These are phyloP conservation scores for Curvularia verruculosa DNA, from an alignment of 2,329 filamentous ascomycete species.

Conservation along the genomic window DNA sequence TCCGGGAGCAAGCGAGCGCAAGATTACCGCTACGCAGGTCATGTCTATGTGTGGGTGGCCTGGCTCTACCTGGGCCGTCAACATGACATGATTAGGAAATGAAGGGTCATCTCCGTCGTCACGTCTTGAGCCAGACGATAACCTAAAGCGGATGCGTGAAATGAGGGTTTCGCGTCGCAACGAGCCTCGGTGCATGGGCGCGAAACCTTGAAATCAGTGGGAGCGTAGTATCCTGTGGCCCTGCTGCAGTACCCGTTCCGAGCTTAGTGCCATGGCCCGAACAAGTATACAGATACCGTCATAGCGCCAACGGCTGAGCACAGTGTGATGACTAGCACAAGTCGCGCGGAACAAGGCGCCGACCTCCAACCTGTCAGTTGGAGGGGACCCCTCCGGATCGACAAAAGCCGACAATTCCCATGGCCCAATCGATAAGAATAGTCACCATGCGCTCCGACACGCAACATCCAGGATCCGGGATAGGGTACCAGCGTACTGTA, in stretches of 20 bases:
- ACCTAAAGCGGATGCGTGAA: constrained; percentile 41
- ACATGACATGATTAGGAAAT: constrained; percentile 46
- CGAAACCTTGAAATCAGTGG: constrained; percentile 43
- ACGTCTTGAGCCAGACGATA: constrained; percentile 39
- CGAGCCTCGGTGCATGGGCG: constrained; percentile 44
- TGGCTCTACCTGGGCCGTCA: constrained; percentile 34
- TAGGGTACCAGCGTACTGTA: not conserved
- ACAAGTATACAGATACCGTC: constrained; percentile 39
- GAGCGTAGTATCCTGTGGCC: constrained; percentile 23
- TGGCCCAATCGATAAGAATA: constrained; percentile 49
- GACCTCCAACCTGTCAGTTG: constrained; percentile 45
- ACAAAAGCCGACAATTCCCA: constrained; percentile 41
- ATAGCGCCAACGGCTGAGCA: constrained; percentile 29
- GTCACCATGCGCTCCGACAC: constrained; percentile 35
- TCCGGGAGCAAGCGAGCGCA: constrained; percentile 49
- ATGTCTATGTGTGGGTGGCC: constrained; percentile 23
- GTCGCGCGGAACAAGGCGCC: constrained; percentile 39
- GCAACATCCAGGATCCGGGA: constrained; percentile 20
- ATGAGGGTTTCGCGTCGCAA: constrained; percentile 43
- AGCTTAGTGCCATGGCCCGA: constrained; percentile 34
- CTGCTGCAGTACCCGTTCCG: constrained; percentile 27
- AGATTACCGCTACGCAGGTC: constrained; percentile 45
- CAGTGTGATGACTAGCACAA: constrained; percentile 29
- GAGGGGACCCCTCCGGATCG: constrained; percentile 43
- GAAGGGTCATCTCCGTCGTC: constrained; percentile 45